Evolutionary conservation across 108 stramenopile species (phyloP), one percentile per base, ranked within the genome.

Genomic region (Bacterosira constricta): DNA sequence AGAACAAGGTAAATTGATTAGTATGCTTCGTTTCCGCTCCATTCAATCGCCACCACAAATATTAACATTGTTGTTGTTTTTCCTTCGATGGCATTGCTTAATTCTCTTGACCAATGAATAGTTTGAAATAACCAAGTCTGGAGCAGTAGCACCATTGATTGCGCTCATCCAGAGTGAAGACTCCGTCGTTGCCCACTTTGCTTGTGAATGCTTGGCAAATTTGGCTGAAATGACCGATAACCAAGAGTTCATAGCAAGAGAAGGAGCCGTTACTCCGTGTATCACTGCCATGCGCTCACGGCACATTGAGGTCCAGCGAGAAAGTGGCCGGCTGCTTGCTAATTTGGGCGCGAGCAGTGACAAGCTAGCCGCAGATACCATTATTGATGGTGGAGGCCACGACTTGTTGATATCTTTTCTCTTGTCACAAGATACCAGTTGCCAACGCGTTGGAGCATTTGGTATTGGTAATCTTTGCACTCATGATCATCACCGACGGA

Each of bases 391-490:
- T 20, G 87, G 85, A 1, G 93, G 90, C 2, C 91, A 93, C 66
- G 76, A 87, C 61, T 72, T 90, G 4, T 61, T 95, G 20, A 86
- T 88, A 58, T 91, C 90, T 6, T 93, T 85, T 71, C 80, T 95
- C 15, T 63, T 87, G 13, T 87, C 86, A n/a, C 88, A 88, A 29
- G 94, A 95, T 69, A 74, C 82, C 25, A 75, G 82, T 1, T 89
- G 82, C 32, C 90, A 91, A 75, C 63, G 86, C 13, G 88, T 89
- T 10, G 94, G 92, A 10, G 80, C 92, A 5, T 69, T 91, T 51
- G 92, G 94, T 5, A 86, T 95, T 46, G 87, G 87, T 0, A 95
- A 95, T 75, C 68, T 95, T 9, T 88, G 89, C 63, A 90, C 94
- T 20, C 71, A 82, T 50, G 60, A 76, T 9, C 59, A 58, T 31